A percentile compares a stretch with the other conserved stretches of the same genome.
These are phyloP conservation scores for Fraxinus paxiana DNA, from an alignment of 305 asterid species.

Conservation along the genomic window DNA sequence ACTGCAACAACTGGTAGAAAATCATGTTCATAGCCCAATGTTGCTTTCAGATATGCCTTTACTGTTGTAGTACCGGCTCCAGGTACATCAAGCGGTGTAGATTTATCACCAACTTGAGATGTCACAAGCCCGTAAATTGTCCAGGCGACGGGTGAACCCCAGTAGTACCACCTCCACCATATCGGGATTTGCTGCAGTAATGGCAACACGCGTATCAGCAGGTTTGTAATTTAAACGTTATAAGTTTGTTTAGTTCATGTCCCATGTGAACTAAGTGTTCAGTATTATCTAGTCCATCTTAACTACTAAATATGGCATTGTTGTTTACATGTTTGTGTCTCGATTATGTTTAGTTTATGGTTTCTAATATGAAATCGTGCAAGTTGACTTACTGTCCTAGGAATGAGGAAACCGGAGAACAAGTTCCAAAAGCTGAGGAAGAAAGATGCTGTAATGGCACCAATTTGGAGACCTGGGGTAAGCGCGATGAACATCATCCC, in stretches of 20 bases:
- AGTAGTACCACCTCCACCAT: constrained; percentile 66
- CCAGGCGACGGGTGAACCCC: constrained; percentile 53
- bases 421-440: constrained; percentile 50
- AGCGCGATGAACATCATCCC: constrained; percentile 60
- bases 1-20: constrained; percentile 39
- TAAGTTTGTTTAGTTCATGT: not conserved
- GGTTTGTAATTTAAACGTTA: not conserved
- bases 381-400: constrained; percentile 31
- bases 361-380: not conserved
- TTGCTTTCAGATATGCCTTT: constrained; percentile 26
- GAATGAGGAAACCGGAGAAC: constrained; percentile 51
- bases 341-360: not conserved
- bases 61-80: constrained; percentile 34
- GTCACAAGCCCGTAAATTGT: constrained; percentile 42
- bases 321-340: not conserved
- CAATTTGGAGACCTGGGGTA: constrained; percentile 41
- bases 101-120: constrained; percentile 37
- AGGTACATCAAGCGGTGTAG: constrained; percentile 27
- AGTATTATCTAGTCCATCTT: not conserved
- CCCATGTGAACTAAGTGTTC: not conserved
- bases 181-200: constrained; percentile 38
- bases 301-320: not conserved
- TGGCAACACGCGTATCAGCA: not conserved
- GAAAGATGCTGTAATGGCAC: constrained; percentile 33
- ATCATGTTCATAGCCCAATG: constrained; percentile 34